Base-by-base conservation (phyloP, 1,284 basidiomycete genomes). In the Fomitopsis pinicola region DNA sequence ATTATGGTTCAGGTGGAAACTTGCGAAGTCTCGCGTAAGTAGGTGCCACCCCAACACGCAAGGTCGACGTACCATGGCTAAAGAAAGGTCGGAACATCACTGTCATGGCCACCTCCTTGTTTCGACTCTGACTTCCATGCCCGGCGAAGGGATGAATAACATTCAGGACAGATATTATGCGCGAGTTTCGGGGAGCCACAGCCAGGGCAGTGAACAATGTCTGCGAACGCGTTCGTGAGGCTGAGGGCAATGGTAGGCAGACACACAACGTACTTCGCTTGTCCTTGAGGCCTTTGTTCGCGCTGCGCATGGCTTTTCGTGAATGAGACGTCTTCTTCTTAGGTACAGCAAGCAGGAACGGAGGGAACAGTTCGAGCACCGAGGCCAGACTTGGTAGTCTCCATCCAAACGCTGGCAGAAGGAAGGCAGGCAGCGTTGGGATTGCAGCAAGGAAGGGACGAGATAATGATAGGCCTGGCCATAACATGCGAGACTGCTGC, bases 321-420 rank as follows among this genome's bases (percentile, higher is more conserved):
- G 94, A 95, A 75, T 98, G 96, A 0, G 95, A 95, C 9, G 88
- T 85, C 79, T 97, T 97, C 76, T 91, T 92, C 79, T 98, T 98
- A 17, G 97, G 97, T 2, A 97, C 96, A 17, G 96, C 96, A 54
- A 93, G 84, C 30, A 98, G 77, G 70, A 97, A 87, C 1, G 95
- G 86, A 28, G 96, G 94, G 68, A 98, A 85, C 36, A 97, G 82
- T 63, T 95, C 91, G 55, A 89, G 80, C 33, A 95, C 78, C 9
- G 88, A 85, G 55, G 82, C 80, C 50, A 81, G 69, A 22, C 82
- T 76, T 14, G 86, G 85, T 56, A 85, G 72, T 59, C 79, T 75
- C 77, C 82, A 82, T 59, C 72, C 70, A 46, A 76, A 72, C 17
- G 77, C 67, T 58, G 73, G 68, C 55, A 75, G 66, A 53, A 75